Base-by-base conservation (phyloP, 2,329 filamentous ascomycete species). In the Nothophaeocryptopus gaeumannii region DNA sequence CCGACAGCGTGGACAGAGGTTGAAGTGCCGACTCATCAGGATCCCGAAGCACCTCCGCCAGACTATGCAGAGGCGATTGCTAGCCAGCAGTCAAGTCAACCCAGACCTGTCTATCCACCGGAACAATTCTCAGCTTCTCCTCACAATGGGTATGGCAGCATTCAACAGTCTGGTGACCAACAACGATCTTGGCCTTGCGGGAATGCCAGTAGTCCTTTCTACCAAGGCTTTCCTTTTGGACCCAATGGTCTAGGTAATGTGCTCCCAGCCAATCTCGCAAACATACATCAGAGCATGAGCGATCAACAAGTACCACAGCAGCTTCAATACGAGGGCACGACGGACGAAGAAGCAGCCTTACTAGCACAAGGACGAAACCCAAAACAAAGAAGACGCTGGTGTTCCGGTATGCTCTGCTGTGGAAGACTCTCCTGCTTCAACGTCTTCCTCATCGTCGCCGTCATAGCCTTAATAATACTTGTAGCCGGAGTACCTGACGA, bases 1-100 rank as follows among this genome's bases (percentile, higher is more conserved):
- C 51, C 57, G 5, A 47, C 47, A 13, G 33, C 51, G 38, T 60
- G 56, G 54, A 46, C 52, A 12, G 49, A 51, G 46, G 40, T 34
- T 12, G 38, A 57, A 39, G 39, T 47, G 46, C 35, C 45, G 53
- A 32, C 31, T 47, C 16, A 47, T 50, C 36, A 44, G 13, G 30
- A 47, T 37, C 20, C 31, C 36, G 56, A 55, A 20, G 54, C 50
- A 29, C 57, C 61, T 13, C 62, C 62, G 30, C 62, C 62, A 13
- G 60, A 62, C 36, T 65, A 65, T 37, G 20, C 3, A 26, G 20
- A 26, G 20, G 20, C 20, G 8, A 60, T 50, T 5, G 53, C 58
- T 12, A 45, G 20, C 20, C 20, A 26, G 20, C 3, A 3, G 3
- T 26, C 20, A 26, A 26, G 20, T 26, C 20, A 26, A 7, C 20